Base-by-base conservation (phyloP, 2,329 filamentous ascomycete genomes). In the Orbilia javanica region DNA sequence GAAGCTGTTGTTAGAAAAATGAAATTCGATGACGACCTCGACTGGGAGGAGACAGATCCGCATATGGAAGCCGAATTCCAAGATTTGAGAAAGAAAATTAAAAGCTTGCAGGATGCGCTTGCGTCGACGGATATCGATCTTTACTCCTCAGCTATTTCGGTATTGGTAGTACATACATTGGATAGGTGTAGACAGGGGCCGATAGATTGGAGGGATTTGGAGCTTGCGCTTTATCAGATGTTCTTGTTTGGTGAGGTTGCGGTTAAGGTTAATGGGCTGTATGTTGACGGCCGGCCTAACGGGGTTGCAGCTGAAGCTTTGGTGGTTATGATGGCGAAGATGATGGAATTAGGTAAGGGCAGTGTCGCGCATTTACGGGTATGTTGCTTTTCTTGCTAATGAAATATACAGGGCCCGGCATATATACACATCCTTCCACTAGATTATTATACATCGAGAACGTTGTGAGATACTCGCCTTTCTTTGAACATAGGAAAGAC, bases 401-500 rank as follows among this genome's bases (percentile, higher is more conserved):
- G 10, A 39, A 15, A 5, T 15, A 15, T 13, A 11, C 36, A 94
- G 93, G 93, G 81, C 92, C 97, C 80, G 91, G 93, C 75, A 91
- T 88, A 50, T 96, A 95, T 84, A 90, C 91, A 15, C 96, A 98
- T 83, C 95, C 96, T 0, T 93, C 94, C 15, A 94, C 97, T 64
- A 90, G 97, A 80, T 87, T 99, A 22, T 94, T 97, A 85, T 99
- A 97, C 83, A 97, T 99, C 94, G 96, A 99, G 84, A 97, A 97
- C 39, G 97, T 94, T 84, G 94, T 97, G 69, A 91, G 96, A 63
- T 99, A 99, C 85, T 93, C 91, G 83, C 89, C 90, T 29, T 97
- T 97, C 84, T 98, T 99, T 83, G 94, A 98, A 83, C 90, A 90
- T 70, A 92, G 97, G 82, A 88, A 90, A 31, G 87, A 91, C 22